Evolutionary conservation across 1,284 basidiomycete genomes (phyloP).

Genomic region (Takashimella tepidaria): DNA sequence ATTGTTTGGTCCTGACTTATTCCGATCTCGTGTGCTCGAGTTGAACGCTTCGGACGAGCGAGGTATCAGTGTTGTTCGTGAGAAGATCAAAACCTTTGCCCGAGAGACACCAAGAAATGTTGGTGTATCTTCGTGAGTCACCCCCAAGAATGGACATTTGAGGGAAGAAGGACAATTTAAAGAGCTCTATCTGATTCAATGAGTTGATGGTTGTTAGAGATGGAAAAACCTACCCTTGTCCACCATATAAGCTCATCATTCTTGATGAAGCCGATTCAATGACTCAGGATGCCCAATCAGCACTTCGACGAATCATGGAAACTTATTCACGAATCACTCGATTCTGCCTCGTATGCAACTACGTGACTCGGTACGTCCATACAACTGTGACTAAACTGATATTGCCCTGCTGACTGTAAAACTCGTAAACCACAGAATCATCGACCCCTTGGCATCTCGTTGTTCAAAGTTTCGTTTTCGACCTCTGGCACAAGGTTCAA

Average conservation of each 20-base stretch:
- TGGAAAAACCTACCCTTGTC: conserved; percentile 84
- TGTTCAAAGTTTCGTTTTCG: conserved; percentile 99
- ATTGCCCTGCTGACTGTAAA: neutral
- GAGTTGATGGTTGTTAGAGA: conserved; percentile 48
- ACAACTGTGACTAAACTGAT: too few relatives aligned
- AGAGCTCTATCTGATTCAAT: neutral
- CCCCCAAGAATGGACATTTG: too few relatives aligned
- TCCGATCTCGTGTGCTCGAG: conserved; percentile 87
- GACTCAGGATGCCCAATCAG: conserved; percentile 98
- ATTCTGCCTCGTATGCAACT: conserved; percentile 99
- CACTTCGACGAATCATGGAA: conserved; percentile 96
- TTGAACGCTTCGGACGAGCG: conserved; percentile 99
- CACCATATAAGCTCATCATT: conserved; percentile 98
- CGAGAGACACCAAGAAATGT: conserved; percentile 80
- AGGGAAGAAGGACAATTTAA: neutral
- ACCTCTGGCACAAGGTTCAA: conserved; percentile 74
- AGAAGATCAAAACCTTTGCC: conserved; percentile 98
- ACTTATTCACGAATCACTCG: conserved; percentile 93
- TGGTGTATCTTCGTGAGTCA: conserved; percentile 55
- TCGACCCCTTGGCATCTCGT: conserved; percentile 96
- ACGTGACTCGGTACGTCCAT: conserved; percentile 80
- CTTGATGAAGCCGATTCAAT: conserved; percentile 99
- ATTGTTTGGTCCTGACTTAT: conserved; percentile 97
- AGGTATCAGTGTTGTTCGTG: conserved; percentile 92
- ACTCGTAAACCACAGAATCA: conserved; percentile 63